Evolutionary conservation across 139 green algal species (phyloP).

Genomic region (Coelastrella sp.): DNA sequence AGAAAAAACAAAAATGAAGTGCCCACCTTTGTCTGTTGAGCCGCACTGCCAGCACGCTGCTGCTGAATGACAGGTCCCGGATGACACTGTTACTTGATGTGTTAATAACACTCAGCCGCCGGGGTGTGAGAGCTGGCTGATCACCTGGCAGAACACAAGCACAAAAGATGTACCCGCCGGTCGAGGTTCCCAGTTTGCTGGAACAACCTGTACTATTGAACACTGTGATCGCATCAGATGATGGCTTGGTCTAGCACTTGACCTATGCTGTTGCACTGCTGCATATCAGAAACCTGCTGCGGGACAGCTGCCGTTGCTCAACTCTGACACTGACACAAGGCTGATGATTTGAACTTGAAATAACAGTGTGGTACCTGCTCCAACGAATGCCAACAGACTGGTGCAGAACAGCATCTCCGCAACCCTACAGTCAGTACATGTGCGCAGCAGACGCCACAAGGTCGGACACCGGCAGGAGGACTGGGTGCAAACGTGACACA

Average conservation of each 20-base stretch:
- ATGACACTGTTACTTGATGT: conserved; percentile 69
- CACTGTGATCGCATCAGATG: no score
- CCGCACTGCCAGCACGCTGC: conserved; percentile 76
- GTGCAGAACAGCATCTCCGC: conserved; percentile 90
- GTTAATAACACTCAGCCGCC: conserved; percentile 86
- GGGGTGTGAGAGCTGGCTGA: conserved; percentile 82
- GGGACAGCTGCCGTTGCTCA: not conserved
- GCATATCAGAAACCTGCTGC: not conserved
- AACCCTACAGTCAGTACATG: conserved; percentile 56
- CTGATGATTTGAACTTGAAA: no score
- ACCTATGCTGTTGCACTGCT: not conserved
- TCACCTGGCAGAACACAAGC: conserved; percentile 57
- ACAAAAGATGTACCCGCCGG: not conserved
- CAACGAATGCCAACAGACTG: conserved; percentile 84
- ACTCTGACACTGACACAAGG: no score
- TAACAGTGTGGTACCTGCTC: conserved; percentile 68
- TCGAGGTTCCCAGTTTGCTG: no score
- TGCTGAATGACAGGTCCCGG: conserved; percentile 73
- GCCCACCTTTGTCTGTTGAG: conserved; percentile 81
- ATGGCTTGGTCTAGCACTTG: not conserved
- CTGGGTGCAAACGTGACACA: no score
- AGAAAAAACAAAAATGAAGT: no score
- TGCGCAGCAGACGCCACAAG: not conserved
- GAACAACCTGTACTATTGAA: no score
- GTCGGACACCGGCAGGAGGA: no score